A percentile compares a stretch with the other conserved stretches of the same genome.
Conservation (phyloP, 169 alveolate genomes). For the Cyclospora cayetanensis region DNA sequence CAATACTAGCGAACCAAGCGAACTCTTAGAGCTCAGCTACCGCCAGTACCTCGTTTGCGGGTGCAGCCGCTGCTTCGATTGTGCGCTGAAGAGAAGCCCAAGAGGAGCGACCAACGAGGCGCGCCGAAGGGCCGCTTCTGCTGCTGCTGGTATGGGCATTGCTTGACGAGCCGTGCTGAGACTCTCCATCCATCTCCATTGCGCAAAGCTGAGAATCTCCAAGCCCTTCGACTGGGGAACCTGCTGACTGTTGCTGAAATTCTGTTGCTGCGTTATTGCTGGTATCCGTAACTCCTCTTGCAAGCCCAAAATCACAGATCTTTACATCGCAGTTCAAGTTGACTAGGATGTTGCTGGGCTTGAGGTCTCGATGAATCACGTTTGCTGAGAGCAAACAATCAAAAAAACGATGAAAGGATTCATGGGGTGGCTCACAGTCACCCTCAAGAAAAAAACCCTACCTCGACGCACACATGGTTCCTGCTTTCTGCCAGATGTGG, state of each 20-base stretch:
- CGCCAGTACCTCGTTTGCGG: background rate
- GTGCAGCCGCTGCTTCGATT: background rate
- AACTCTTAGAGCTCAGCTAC: too few species aligned
- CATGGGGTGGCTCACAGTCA: too few species aligned
- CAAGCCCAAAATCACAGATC: constrained; percentile 80
- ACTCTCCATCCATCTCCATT: background rate
- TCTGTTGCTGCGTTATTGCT: background rate
- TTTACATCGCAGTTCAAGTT: constrained; percentile 98
- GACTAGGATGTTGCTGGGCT: constrained; percentile 97
- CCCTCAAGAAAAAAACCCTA: too few species aligned
- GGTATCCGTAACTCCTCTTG: constrained; percentile 46
- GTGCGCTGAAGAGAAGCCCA: background rate
- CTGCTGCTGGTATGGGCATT: background rate
- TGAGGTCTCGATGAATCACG: constrained; percentile 97
- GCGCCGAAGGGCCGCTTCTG: background rate
- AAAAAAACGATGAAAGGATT: too few species aligned
- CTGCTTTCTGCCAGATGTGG: too few species aligned
- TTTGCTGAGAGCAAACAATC: constrained; percentile 95
- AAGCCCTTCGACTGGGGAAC: background rate
- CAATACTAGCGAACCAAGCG: too few species aligned
- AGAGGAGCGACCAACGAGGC: background rate
- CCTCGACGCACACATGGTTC: too few species aligned
- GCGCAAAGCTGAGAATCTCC: background rate
- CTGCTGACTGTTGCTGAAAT: background rate
- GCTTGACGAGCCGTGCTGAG: background rate